These are phyloP conservation scores for Daldinia sp. DNA, from an alignment of 2,329 filamentous ascomycete species.

Conservation along the genomic window DNA sequence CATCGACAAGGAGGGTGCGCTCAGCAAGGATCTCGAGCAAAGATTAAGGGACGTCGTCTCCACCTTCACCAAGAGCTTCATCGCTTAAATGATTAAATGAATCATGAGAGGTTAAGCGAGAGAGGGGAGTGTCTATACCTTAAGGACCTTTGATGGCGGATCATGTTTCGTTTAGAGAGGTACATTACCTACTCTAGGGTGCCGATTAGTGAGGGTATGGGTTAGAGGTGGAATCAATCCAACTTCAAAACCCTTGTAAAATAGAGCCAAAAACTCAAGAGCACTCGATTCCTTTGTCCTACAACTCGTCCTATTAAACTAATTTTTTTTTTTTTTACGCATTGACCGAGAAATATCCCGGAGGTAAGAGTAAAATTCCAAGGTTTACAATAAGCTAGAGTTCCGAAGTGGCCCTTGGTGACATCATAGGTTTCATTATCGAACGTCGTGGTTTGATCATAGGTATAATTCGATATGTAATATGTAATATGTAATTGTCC, in stretches of 20 bases:
- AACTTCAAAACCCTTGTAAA: constrained; percentile 70
- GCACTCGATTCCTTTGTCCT: constrained; percentile 71
- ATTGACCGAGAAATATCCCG: background rate
- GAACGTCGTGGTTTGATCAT: constrained; percentile 29
- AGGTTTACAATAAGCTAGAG: constrained; percentile 20
- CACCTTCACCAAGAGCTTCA: constrained; percentile 95
- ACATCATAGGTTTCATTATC: constrained; percentile 40
- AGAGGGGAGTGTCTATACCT: constrained; percentile 63
- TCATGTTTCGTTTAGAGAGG: constrained; percentile 63
- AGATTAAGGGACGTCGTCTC: constrained; percentile 81
- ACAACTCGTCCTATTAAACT: background rate
- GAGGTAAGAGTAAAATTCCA: constrained; percentile 15
- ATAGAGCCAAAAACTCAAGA: constrained; percentile 73
- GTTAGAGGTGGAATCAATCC: constrained; percentile 59
- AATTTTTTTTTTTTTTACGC: background rate
- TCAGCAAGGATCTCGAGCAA: constrained; percentile 93
- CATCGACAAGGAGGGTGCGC: constrained; percentile 94
- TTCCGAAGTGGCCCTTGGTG: constrained; percentile 30
- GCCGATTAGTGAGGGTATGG: constrained; percentile 62
- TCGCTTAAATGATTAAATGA: constrained; percentile 62
- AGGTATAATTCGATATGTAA: constrained; percentile 3
- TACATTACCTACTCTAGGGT: constrained; percentile 58
- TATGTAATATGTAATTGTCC: constrained; percentile 10
- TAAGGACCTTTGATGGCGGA: constrained; percentile 48
- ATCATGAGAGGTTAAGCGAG: constrained; percentile 48